Evolutionary conservation across 768 basidiomycete species (phyloP).

Genomic region (Dentipellis fragilis): DNA sequence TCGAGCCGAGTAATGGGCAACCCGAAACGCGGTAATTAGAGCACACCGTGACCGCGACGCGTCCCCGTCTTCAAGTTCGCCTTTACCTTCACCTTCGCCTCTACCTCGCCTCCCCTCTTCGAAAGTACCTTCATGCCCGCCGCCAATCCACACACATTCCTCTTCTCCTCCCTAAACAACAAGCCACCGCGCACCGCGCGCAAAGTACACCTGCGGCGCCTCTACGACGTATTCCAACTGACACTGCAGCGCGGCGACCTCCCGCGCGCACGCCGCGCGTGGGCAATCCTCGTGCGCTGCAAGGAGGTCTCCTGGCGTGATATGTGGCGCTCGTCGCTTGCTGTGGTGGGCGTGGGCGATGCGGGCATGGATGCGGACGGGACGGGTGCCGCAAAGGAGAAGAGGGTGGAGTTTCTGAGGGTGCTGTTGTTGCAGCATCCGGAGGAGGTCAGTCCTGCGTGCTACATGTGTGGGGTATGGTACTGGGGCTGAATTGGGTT

Average conservation of each 20-base stretch:
- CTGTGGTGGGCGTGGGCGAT: neutral
- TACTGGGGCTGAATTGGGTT: neutral
- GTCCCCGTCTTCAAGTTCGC: neutral
- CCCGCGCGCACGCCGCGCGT: conserved; percentile 53
- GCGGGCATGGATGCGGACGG: conserved; percentile 17
- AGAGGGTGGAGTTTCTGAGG: conserved; percentile 49
- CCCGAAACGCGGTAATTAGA: too few species aligned
- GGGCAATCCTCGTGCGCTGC: conserved; percentile 67
- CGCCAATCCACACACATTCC: conserved; percentile 32
- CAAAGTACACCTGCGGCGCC: conserved; percentile 61
- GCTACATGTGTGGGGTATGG: conserved; percentile 16
- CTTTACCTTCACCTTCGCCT: neutral
- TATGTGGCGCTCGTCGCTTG: conserved; percentile 49
- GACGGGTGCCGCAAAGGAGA: too few species aligned
- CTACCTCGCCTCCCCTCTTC: neutral
- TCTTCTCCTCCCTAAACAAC: conserved; percentile 51
- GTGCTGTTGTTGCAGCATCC: conserved; percentile 62
- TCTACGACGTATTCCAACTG: conserved; percentile 67
- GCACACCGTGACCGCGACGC: neutral
- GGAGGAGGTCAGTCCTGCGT: conserved; percentile 36
- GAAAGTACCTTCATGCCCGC: conserved; percentile 5
- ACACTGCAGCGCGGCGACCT: conserved; percentile 42
- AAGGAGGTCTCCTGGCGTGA: conserved; percentile 68
- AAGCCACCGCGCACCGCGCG: conserved; percentile 43
- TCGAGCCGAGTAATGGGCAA: neutral